Base-by-base conservation (phyloP, 495 filamentous ascomycete species). In the Penicillium ochrochloron region DNA sequence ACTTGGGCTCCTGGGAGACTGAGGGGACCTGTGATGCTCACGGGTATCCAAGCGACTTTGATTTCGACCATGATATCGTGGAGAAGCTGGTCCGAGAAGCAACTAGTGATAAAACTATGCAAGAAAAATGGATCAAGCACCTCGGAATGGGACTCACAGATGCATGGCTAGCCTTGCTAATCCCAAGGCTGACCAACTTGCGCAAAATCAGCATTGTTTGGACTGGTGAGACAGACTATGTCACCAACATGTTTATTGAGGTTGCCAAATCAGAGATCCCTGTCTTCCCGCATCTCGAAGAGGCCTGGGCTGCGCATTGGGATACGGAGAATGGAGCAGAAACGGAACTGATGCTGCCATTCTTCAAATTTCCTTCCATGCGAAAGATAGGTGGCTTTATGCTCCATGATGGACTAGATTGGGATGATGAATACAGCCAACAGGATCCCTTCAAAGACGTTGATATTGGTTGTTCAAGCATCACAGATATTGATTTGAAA, bases 221-320 rank as follows among this genome's bases (percentile, higher is more conserved):
- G 54, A 19, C 1, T 23, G n/a, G 2, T 17, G 54, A 12, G 0
- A n/a, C 34, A 15, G 1, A 23, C 31, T 57, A 57, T n/a, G 35
- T 57, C 3, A 8, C 23, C 15, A 17, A 12, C 3, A 57, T 57
- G 54, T 19, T 57, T 2, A 2, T 25, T 2, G 15, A 23, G 2
- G 55, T 35, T 42, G n/a, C 35, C 39, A 39, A n/a, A 14, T 9
- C 34, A 34, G 35, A 42, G 54, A 41, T 14, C 17, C n/a, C 54
- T 7, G 34, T 57, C 15, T 42, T 57, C 37, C 35, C 54, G 14
- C 54, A 57, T 57, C 54, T 57, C 10, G 54, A 57, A 15, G 54
- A 57, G 33, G 54, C 33, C 33, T 57, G 25, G 25, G 4, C 25
- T 0, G 14, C 25, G 25, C 48, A 29, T 5, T 29, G 48, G 14